phyloP scores from a whole-genome alignment of 805 yeast species.

The Candida patagonica region DNA sequence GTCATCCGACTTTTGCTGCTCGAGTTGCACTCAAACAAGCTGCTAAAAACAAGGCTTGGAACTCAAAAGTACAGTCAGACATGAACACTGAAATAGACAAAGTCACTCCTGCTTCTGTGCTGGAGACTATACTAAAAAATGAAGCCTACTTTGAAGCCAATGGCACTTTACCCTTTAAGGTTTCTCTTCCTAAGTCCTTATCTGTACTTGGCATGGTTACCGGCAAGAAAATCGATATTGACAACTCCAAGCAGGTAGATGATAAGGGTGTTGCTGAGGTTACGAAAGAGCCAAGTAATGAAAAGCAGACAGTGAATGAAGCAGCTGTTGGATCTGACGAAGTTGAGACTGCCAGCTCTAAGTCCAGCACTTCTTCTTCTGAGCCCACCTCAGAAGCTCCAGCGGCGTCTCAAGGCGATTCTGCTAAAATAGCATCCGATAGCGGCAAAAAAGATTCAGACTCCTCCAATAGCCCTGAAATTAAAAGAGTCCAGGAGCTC shows the following conservation, averaged over 20 bases:
- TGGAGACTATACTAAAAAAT: slow-evolving; percentile 20
- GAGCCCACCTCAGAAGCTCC: slow-evolving; percentile 17
- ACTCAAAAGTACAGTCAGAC: slow-evolving; percentile 32
- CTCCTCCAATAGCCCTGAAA: too few species aligned
- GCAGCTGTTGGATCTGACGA: slow-evolving; percentile 5
- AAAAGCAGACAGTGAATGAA: slow-evolving; percentile 15
- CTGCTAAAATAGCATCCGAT: background rate
- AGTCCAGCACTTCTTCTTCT: background rate
- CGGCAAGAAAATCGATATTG: slow-evolving; percentile 15
- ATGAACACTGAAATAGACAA: slow-evolving; percentile 31
- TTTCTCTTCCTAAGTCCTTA: slow-evolving; percentile 12
- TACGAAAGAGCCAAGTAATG: slow-evolving; percentile 20
- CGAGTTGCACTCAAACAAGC: slow-evolving; percentile 6
- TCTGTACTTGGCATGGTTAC: slow-evolving; percentile 20
- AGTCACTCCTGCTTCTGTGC: slow-evolving; percentile 26
- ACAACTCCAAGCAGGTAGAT: background rate
- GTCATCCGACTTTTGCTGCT: slow-evolving; percentile 17
- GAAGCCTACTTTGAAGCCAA: slow-evolving; percentile 13
- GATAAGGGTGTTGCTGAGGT: slow-evolving; percentile 19
- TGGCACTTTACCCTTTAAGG: slow-evolving; percentile 12
- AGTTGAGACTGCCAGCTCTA: slow-evolving; percentile 5
- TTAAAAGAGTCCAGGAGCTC: background rate
- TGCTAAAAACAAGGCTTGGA: slow-evolving; percentile 24
- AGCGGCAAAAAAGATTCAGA: too few species aligned
- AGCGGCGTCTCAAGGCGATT: slow-evolving; percentile 5